A percentile compares a stretch with the other conserved stretches of the same genome.
Evolutionary conservation across 805 yeast species (phyloP).

Genomic region (Barnettozyma siamensis): DNA sequence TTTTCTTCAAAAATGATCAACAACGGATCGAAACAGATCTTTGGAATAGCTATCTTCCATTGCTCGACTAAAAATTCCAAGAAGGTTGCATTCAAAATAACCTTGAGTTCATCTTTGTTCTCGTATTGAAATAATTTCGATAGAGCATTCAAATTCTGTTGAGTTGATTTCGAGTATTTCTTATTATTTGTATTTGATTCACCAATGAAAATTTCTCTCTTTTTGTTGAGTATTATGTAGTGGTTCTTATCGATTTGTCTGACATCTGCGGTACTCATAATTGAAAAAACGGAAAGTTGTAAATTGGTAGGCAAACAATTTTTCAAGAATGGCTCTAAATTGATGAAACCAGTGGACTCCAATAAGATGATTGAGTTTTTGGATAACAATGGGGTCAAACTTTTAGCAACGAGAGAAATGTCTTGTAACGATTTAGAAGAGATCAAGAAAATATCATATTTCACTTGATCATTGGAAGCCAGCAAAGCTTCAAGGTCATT

Average conservation of each 20-base stretch:
- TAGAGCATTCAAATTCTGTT: slow-evolving; percentile 32
- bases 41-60: slow-evolving; percentile 81
- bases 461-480: slow-evolving; percentile 4
- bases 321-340: slow-evolving; percentile 65
- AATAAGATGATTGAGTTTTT: slow-evolving; percentile 48
- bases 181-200: slow-evolving; percentile 36
- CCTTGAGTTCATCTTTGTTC: slow-evolving; percentile 41
- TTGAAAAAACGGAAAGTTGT: slow-evolving; percentile 20
- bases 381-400: slow-evolving; percentile 33
- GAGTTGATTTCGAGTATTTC: slow-evolving; percentile 30
- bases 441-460: slow-evolving; percentile 40
- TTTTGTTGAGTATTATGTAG: slow-evolving; percentile 18
- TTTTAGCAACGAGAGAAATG: slow-evolving; percentile 36
- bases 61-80: slow-evolving; percentile 64
- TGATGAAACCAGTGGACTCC: slow-evolving; percentile 68
- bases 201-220: slow-evolving; percentile 31
- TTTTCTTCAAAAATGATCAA: slow-evolving; percentile 69
- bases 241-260: slow-evolving; percentile 13
- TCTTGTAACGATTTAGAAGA: slow-evolving; percentile 48
- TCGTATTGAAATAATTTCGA: slow-evolving; percentile 30
- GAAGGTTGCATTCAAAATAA: slow-evolving; percentile 34
- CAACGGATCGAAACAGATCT: slow-evolving; percentile 72
- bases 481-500: slow-evolving; percentile 10
- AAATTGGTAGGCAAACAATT: slow-evolving; percentile 44
- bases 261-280: slow-evolving; percentile 18